Base-by-base conservation (phyloP, 345 rosid species). In the Cardamine resedifolia region DNA sequence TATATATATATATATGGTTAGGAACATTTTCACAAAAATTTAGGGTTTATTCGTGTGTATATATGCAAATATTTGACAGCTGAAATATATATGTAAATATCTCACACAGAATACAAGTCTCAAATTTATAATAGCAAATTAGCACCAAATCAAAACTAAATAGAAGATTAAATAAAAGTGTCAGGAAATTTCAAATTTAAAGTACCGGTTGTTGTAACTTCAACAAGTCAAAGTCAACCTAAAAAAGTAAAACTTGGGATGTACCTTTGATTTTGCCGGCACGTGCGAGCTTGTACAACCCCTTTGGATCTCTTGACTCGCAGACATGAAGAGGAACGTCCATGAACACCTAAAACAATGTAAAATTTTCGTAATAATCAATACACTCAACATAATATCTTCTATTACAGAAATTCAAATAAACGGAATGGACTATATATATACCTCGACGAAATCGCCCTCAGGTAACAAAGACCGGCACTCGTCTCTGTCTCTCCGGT, bases 201-300 rank as follows among this genome's bases (percentile, higher is more conserved):
- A 39, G n/a, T 39, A 4, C 1, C 0, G 12, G 21, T 36, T 18
- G 2, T 15, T 34, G 4, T 0, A 44, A 58, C 5, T 36, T 57
- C 47, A 39, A 50, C 15, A 56, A 67, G 66, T 49, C 56, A 64
- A 52, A 51, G 36, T 20, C 69, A 57, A 59, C 53, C 1, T 49
- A 3, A 61, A 24, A 49, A 36, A 9, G 30, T 45, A 49, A 26
- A 10, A 2, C 5, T n/a, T 33, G 1, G n/a, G n/a, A 16, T 26
- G n/a, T 79, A 87, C 95, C 91, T 83, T 83, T 88, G 74, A 91
- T 87, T 78, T 87, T 91, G 51, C 97, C 97, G 20, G 96, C 92
- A 49, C 97, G 85, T 31, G 96, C 97, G 61, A 91, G 92, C 75
- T 87, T 88, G 83, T 91, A 91, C 55, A 91, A 75, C 58, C 96